A percentile compares a stretch with the other conserved stretches of the same genome.
phyloP scores from a whole-genome alignment of 1,139 yeast species.

The Zygosaccharomyces sapae region DNA sequence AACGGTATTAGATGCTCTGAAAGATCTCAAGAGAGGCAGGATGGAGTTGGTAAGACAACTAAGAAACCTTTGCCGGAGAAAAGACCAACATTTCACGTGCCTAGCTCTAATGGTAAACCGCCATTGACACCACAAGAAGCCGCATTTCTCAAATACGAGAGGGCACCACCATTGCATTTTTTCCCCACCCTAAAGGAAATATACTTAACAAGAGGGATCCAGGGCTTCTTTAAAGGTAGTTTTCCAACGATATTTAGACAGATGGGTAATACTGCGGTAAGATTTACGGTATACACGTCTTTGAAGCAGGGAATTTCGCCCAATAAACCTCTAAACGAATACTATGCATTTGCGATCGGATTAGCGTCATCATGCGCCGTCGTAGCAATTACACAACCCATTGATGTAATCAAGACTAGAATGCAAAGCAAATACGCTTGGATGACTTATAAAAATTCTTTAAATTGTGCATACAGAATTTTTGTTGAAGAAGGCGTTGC shows the following conservation, averaged over 20 bases:
- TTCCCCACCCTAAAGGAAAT: slow-evolving; percentile 58
- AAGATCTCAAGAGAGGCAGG: slow-evolving; percentile 15
- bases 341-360: slow-evolving; percentile 54
- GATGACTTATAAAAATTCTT: slow-evolving; percentile 55
- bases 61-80: slow-evolving; percentile 4
- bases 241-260: slow-evolving; percentile 77
- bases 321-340: slow-evolving; percentile 40
- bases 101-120: slow-evolving; percentile 7
- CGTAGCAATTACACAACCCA: slow-evolving; percentile 79
- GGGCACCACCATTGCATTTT: slow-evolving; percentile 53
- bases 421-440: slow-evolving; percentile 68
- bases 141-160: slow-evolving; percentile 36
- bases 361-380: slow-evolving; percentile 59
- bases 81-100: slow-evolving; percentile 26
- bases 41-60: slow-evolving; percentile 5
- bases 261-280: slow-evolving; percentile 69
- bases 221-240: slow-evolving; percentile 80
- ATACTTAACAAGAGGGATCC: slow-evolving; percentile 66
- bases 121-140: slow-evolving; percentile 19
- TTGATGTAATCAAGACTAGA: slow-evolving; percentile 85
- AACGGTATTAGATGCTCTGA: slow-evolving; percentile 39
- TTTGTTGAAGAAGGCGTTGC: slow-evolving; percentile 63
- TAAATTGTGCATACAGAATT: slow-evolving; percentile 68
- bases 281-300: slow-evolving; percentile 79
- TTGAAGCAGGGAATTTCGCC: slow-evolving; percentile 68